These are phyloP conservation scores for Plasmodium adleri DNA, from an alignment of 169 alveolate species.

Conservation along the genomic window DNA sequence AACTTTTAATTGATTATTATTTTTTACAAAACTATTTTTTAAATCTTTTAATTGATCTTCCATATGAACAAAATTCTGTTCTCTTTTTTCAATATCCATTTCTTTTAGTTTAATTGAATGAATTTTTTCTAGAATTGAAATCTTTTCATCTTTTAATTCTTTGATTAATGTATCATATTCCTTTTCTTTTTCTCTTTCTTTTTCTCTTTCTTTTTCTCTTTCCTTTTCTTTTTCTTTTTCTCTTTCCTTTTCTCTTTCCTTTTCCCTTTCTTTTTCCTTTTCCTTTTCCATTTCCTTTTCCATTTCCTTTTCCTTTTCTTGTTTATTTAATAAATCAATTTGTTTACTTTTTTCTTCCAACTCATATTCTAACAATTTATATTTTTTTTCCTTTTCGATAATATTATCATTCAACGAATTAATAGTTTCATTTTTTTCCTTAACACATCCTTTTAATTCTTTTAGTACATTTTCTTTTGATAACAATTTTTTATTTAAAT, in stretches of 20 bases:
- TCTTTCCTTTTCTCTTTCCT: slow-evolving; percentile 29
- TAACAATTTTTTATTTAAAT: slow-evolving; percentile 23
- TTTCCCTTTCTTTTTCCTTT: neutral
- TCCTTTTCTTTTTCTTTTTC: slow-evolving; percentile 10
- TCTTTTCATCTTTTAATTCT: slow-evolving; percentile 35
- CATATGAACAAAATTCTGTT: slow-evolving; percentile 32
- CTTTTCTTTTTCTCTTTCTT: slow-evolving; percentile 21
- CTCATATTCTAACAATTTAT: slow-evolving; percentile 23
- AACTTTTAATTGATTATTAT: slow-evolving; percentile 25
- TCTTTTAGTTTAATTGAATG: slow-evolving; percentile 31
- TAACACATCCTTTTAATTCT: slow-evolving; percentile 35
- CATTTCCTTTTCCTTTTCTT: slow-evolving; percentile 38
- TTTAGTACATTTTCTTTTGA: slow-evolving; percentile 44
- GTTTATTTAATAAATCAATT: slow-evolving; percentile 24
- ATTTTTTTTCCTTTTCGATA: slow-evolving; percentile 51
- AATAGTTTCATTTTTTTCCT: slow-evolving; percentile 49
- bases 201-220: slow-evolving; percentile 4
- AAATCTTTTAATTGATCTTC: slow-evolving; percentile 53
- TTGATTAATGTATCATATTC: slow-evolving; percentile 16
- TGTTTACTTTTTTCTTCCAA: slow-evolving; percentile 41
- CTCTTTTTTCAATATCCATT: slow-evolving; percentile 36
- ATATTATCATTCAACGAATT: slow-evolving; percentile 35
- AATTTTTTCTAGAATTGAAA: slow-evolving; percentile 14
- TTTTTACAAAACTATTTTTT: slow-evolving; percentile 22
- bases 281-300: slow-evolving; percentile 10